These are phyloP conservation scores for Pugionium cornutum DNA, from an alignment of 345 rosid species.

Conservation along the genomic window DNA sequence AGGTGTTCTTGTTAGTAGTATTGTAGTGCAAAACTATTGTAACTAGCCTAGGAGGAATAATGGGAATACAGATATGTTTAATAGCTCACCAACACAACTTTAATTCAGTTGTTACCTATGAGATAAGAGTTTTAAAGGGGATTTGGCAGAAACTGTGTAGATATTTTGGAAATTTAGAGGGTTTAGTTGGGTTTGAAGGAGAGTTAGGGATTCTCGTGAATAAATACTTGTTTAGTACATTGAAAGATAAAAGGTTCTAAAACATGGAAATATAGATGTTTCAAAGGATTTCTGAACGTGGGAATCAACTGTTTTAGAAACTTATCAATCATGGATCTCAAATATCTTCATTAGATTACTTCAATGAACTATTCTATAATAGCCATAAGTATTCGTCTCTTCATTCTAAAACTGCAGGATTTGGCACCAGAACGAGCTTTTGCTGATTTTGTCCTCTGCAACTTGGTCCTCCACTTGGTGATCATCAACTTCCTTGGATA, in stretches of 20 bases:
- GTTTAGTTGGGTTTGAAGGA: background rate
- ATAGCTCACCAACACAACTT: background rate
- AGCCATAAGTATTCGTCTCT: background rate
- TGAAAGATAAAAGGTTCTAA: background rate
- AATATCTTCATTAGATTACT: background rate
- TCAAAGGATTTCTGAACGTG: background rate
- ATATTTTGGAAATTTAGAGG: background rate
- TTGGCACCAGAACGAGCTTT: conserved; percentile 82
- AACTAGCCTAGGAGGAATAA: background rate
- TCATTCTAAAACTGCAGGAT: conserved; percentile 46
- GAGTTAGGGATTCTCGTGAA: background rate
- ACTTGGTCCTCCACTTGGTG: conserved; percentile 87
- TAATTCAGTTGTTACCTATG: conserved; percentile 7
- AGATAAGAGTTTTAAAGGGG: background rate
- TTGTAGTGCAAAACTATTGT: conserved; percentile 1
- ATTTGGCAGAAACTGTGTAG: background rate
- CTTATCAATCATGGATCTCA: background rate
- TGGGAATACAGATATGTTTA: conserved; percentile 7
- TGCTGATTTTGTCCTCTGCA: conserved; percentile 89
- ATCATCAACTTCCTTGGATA: conserved; percentile 81
- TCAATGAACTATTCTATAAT: background rate
- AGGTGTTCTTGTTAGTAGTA: conserved; percentile 4
- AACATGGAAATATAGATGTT: background rate
- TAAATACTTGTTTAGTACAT: background rate
- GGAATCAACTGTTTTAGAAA: background rate